Percentiles rank a stretch among this genome's conserved stretches.
These are phyloP conservation scores for Gentiana straminea DNA, from an alignment of 257 asterid genomes.

Conservation along the genomic window DNA sequence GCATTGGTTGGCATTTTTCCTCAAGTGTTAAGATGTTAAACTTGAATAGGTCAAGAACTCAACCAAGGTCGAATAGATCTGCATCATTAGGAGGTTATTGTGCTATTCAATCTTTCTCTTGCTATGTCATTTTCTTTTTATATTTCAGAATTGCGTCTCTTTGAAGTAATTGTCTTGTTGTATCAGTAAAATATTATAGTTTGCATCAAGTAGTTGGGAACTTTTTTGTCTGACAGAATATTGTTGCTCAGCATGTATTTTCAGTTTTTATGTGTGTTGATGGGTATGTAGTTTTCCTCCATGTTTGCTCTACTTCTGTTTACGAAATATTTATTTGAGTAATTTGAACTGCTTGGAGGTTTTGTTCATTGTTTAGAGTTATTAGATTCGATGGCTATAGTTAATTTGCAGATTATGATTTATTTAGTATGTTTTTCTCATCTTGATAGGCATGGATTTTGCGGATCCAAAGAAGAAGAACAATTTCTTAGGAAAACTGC, in stretches of 20 bases:
- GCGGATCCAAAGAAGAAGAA: conserved; percentile 68
- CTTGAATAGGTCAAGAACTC: conserved; percentile 22
- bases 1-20: too few relatives aligned
- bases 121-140: neutral
- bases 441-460: conserved; percentile 66
- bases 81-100: conserved; percentile 21
- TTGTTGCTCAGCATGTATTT: neutral
- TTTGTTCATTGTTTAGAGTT: too few relatives aligned
- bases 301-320: neutral
- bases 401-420: neutral
- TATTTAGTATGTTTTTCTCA: neutral
- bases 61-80: conserved; percentile 23
- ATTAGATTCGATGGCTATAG: too few relatives aligned
- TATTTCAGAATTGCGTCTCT: neutral
- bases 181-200: neutral
- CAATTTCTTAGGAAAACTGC: conserved; percentile 29
- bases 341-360: neutral
- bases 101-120: neutral
- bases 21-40: conserved; percentile 11
- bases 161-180: neutral
- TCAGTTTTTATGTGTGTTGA: neutral
- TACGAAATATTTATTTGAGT: neutral
- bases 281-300: neutral
- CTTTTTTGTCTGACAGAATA: neutral
- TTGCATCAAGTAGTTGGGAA: neutral